phyloP scores from a whole-genome alignment of 805 yeast genomes.

The Saccharomyces paradoxus region DNA sequence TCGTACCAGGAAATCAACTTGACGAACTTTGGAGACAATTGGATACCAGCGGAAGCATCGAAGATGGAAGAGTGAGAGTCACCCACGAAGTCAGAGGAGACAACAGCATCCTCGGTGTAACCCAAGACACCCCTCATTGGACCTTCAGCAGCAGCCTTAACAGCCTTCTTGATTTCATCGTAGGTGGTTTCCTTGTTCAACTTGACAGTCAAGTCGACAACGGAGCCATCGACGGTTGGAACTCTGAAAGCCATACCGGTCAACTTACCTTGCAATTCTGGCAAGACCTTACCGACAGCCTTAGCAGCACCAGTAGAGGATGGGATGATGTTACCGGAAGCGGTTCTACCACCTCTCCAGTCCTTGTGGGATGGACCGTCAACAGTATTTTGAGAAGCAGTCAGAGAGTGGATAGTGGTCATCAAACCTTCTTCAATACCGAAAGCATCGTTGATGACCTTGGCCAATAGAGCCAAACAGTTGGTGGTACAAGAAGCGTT shows the following conservation, averaged over 20 bases:
- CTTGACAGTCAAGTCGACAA: constrained; percentile 63
- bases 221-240: constrained; percentile 66
- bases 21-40: constrained; percentile 61
- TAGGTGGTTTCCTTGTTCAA: constrained; percentile 50
- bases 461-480: constrained; percentile 68
- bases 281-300: constrained; percentile 69
- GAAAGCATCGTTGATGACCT: constrained; percentile 55
- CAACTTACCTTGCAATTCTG: constrained; percentile 62
- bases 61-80: constrained; percentile 57
- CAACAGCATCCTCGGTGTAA: constrained; percentile 66
- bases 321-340: constrained; percentile 68
- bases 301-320: constrained; percentile 73
- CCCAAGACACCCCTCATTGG: constrained; percentile 54
- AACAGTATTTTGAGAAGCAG: constrained; percentile 67
- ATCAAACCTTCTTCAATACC: constrained; percentile 68
- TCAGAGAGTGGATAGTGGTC: constrained; percentile 68
- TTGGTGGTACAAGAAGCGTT: constrained; percentile 71
- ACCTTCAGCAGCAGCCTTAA: constrained; percentile 55
- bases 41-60: constrained; percentile 64
- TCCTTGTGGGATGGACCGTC: constrained; percentile 74
- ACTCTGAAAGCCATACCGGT: constrained; percentile 71
- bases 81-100: constrained; percentile 60
- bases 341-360: constrained; percentile 78
- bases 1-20: constrained; percentile 69
- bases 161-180: constrained; percentile 53